Evolutionary conservation across 129 eudicot species (phyloP).

Genomic region (Oenanthe sinensis): DNA sequence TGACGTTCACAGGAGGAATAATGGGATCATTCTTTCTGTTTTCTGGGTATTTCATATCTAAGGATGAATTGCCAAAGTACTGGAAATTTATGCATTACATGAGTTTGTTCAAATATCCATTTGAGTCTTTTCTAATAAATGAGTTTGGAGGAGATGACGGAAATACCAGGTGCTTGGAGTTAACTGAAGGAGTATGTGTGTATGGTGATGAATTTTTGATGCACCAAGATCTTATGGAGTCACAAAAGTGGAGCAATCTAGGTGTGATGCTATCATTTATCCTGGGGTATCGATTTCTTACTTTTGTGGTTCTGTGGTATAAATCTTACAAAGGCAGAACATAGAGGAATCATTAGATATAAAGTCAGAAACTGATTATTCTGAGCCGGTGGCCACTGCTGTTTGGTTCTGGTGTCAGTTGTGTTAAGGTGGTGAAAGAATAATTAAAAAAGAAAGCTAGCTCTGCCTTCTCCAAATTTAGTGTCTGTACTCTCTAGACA

Average conservation of each 20-base stretch:
- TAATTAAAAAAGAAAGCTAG: not conserved
- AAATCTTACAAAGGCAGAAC: slow-evolving; percentile 35
- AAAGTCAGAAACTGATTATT: not conserved
- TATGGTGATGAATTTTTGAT: slow-evolving; percentile 44
- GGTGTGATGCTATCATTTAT: slow-evolving; percentile 53
- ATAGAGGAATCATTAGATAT: slow-evolving; percentile 14
- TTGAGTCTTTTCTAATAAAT: slow-evolving; percentile 60
- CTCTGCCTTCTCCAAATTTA: not conserved
- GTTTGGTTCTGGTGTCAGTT: not conserved
- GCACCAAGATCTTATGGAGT: slow-evolving; percentile 42
- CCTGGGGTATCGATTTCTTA: slow-evolving; percentile 46
- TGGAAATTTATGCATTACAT: slow-evolving; percentile 67
- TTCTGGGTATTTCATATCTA: slow-evolving; percentile 69
- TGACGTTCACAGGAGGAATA: slow-evolving; percentile 42
- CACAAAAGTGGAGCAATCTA: slow-evolving; percentile 55
- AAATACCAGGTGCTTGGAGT: slow-evolving; percentile 39
- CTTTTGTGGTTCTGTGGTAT: slow-evolving; percentile 38
- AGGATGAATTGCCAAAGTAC: slow-evolving; percentile 43
- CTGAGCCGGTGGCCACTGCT: not conserved
- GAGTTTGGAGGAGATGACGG: slow-evolving; percentile 57
- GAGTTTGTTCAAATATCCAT: slow-evolving; percentile 73
- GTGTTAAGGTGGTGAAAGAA: not conserved
- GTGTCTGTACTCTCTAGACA: not conserved
- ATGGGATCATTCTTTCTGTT: slow-evolving; percentile 79
- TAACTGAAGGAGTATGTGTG: slow-evolving; percentile 40